A percentile compares a stretch with the other conserved stretches of the same genome.
These are phyloP conservation scores for Zymoseptoria crescenta DNA, from an alignment of 2,329 filamentous ascomycete genomes.

Conservation along the genomic window DNA sequence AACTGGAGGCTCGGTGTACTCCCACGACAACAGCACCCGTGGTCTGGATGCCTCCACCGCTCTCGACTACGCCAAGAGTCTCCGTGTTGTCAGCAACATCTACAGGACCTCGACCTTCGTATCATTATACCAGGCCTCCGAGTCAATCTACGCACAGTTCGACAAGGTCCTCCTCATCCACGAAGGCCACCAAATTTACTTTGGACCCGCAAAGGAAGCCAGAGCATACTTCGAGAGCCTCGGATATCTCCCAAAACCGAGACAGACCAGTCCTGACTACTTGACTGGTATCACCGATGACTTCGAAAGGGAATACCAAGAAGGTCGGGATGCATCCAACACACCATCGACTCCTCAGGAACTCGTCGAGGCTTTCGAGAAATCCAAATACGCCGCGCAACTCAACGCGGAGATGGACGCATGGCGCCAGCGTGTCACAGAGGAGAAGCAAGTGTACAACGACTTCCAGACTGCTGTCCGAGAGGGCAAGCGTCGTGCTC, in stretches of 20 bases:
- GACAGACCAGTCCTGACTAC: constrained; percentile 76
- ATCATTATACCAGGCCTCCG: constrained; percentile 76
- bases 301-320: constrained; percentile 70
- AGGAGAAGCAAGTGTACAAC: constrained; percentile 60
- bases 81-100: constrained; percentile 63
- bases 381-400: constrained; percentile 51
- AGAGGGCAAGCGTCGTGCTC: constrained; percentile 70
- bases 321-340: constrained; percentile 57
- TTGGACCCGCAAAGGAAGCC: constrained; percentile 60
- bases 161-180: constrained; percentile 82
- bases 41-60: constrained; percentile 44
- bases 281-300: constrained; percentile 74
- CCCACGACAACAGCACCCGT: constrained; percentile 42
- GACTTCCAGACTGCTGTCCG: constrained; percentile 69
- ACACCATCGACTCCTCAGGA: constrained; percentile 61
- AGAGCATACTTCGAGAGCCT: constrained; percentile 68
- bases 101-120: constrained; percentile 80
- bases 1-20: constrained; percentile 32
- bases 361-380: constrained; percentile 61
- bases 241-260: constrained; percentile 64
- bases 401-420: constrained; percentile 59
- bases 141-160: constrained; percentile 70
- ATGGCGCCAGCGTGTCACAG: constrained; percentile 58
- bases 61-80: constrained; percentile 41
- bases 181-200: constrained; percentile 66